Percentiles rank a stretch among this genome's conserved stretches.
Evolutionary conservation across 1,139 yeast species (phyloP).

Genomic region (Sugiyamaella pinicola): DNA sequence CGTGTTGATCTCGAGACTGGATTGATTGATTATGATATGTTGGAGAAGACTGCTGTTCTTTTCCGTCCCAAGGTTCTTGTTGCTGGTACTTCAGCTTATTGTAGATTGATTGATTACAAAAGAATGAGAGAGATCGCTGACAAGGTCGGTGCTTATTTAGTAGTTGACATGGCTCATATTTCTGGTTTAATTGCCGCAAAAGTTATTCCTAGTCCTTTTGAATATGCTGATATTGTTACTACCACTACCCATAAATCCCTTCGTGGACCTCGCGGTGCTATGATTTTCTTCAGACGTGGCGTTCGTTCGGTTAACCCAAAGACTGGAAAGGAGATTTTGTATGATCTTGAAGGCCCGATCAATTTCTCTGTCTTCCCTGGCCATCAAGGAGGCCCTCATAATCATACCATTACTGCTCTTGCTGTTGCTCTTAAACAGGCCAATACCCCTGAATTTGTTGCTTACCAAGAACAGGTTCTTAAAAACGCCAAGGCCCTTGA

Average conservation of each 20-base stretch:
- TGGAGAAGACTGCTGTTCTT: conserved; percentile 78
- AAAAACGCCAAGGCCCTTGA: conserved; percentile 81
- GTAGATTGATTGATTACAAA: conserved; percentile 86
- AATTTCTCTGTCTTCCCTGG: conserved; percentile 98
- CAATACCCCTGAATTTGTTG: conserved; percentile 76
- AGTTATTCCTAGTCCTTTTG: conserved; percentile 90
- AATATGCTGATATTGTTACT: conserved; percentile 92
- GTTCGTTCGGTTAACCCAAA: conserved; percentile 73
- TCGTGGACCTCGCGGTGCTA: conserved; percentile 99
- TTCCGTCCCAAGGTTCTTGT: conserved; percentile 94
- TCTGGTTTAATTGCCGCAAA: conserved; percentile 94
- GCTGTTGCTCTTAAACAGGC: conserved; percentile 96
- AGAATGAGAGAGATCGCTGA: conserved; percentile 89
- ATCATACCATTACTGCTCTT: conserved; percentile 93
- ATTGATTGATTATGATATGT: conserved; percentile 83
- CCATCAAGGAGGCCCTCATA: conserved; percentile 99
- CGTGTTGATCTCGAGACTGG: conserved; percentile 85
- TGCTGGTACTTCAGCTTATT: conserved; percentile 96
- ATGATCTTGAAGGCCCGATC: conserved; percentile 86
- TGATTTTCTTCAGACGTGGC: conserved; percentile 94
- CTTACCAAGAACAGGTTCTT: conserved; percentile 81
- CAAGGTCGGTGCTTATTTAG: conserved; percentile 87
- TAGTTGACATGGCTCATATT: conserved; percentile 96
- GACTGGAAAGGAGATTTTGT: conserved; percentile 83
- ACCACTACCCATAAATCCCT: conserved; percentile 96